phyloP scores from a whole-genome alignment of 305 asterid species.

The Fraxinus baroniana region DNA sequence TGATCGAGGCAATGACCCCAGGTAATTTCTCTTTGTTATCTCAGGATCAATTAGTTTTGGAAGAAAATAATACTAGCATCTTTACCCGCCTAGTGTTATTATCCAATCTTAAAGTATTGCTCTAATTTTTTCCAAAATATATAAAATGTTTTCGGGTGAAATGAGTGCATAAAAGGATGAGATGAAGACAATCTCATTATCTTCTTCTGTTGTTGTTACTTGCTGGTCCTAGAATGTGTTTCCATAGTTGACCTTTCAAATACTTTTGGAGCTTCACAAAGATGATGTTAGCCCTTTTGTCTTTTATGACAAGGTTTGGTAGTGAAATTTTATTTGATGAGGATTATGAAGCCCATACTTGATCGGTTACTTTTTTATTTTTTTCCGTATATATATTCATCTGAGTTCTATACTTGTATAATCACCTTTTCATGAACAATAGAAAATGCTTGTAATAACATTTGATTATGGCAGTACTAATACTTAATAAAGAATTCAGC shows the following conservation, averaged over 20 bases:
- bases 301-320: not conserved
- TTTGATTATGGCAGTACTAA: not conserved
- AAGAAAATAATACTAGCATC: slow-evolving; percentile 7
- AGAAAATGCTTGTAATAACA: not conserved
- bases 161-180: not conserved
- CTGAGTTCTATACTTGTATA: not conserved
- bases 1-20: slow-evolving; percentile 96
- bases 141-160: not conserved
- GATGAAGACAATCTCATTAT: slow-evolving; percentile 9
- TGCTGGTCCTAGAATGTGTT: not conserved
- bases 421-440: not conserved
- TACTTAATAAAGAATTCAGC: not conserved
- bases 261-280: not conserved
- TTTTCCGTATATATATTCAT: not conserved
- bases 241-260: not conserved
- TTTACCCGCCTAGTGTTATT: slow-evolving; percentile 8
- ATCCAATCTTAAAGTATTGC: not conserved
- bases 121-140: not conserved
- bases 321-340: slow-evolving; percentile 1
- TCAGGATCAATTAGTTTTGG: not conserved
- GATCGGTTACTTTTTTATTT: not conserved
- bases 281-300: not conserved
- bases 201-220: slow-evolving; percentile 17
- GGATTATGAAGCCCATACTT: not conserved
- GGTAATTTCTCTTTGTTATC: slow-evolving; percentile 39